phyloP scores from a whole-genome alignment of 257 asterid species.

The Osmanthus fragrans region DNA sequence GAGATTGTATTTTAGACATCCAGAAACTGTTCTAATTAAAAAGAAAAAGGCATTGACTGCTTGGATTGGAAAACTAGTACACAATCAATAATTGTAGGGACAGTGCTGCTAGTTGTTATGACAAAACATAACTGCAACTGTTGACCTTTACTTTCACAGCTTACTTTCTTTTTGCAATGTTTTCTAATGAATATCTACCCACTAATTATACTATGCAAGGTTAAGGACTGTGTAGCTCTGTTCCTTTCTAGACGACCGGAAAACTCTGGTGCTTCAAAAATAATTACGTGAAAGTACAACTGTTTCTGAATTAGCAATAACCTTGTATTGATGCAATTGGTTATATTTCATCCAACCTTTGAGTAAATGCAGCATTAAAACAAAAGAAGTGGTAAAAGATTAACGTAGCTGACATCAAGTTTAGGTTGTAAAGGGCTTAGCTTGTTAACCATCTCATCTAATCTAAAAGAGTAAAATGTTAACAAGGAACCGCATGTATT shows the following conservation, averaged over 20 bases:
- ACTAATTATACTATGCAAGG: neutral
- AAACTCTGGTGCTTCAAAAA: neutral
- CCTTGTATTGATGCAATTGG: neutral
- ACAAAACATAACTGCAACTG: neutral
- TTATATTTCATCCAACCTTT: neutral
- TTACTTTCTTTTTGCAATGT: neutral
- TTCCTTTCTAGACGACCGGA: neutral
- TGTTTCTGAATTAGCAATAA: no score
- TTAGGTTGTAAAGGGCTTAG: neutral
- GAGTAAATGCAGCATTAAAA: neutral
- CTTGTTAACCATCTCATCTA: neutral
- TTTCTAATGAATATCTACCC: neutral
- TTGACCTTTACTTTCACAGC: neutral
- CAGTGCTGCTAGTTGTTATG: neutral
- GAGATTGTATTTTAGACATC: slow-evolving; percentile 17
- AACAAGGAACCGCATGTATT: neutral
- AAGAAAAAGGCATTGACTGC: neutral
- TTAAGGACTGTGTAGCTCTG: neutral
- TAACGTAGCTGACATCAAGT: neutral
- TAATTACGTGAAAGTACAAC: neutral
- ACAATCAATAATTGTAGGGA: neutral
- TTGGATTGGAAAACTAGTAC: slow-evolving; percentile 2
- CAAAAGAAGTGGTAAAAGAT: neutral
- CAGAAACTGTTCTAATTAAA: neutral
- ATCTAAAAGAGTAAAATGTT: no score